Evolutionary conservation across 164 flowering plant genomes (phyloP).

Genomic region (Litsea cubeba): DNA sequence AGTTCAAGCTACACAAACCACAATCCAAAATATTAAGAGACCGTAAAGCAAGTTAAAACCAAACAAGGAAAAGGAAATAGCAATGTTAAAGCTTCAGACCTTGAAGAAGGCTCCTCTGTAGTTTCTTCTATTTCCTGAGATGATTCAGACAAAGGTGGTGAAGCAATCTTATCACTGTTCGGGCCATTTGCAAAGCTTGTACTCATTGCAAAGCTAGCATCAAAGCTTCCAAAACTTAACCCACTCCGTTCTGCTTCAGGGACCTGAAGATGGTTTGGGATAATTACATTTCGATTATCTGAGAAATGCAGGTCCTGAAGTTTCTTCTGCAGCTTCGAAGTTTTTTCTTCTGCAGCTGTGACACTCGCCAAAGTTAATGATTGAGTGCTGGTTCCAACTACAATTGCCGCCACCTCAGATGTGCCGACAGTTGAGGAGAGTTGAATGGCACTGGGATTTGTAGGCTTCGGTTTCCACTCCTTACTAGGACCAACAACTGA

Average conservation of each 20-base stretch:
- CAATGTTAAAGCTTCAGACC: slow-evolving; percentile 28
- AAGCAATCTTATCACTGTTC: slow-evolving; percentile 45
- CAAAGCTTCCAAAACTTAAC: slow-evolving; percentile 90
- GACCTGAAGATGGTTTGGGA: slow-evolving; percentile 83
- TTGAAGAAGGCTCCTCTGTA: slow-evolving; percentile 43
- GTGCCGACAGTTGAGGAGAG: slow-evolving; percentile 15
- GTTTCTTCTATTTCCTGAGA: slow-evolving; percentile 54
- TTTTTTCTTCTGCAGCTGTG: slow-evolving; percentile 34
- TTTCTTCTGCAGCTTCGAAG: slow-evolving; percentile 47
- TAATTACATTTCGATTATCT: slow-evolving; percentile 61
- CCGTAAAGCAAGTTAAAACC: background rate
- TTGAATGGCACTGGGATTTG: slow-evolving; percentile 31
- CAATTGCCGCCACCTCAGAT: slow-evolving; percentile 28
- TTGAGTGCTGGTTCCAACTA: slow-evolving; percentile 31
- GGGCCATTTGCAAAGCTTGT: slow-evolving; percentile 27
- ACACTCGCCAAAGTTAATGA: slow-evolving; percentile 22
- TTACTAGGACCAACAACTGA: slow-evolving; percentile 48
- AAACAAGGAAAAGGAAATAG: background rate
- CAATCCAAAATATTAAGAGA: background rate
- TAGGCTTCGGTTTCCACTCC: slow-evolving; percentile 89
- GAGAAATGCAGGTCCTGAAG: slow-evolving; percentile 51
- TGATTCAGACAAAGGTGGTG: slow-evolving; percentile 48
- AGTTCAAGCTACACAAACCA: slow-evolving; percentile 15
- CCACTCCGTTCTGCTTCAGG: slow-evolving; percentile 75
- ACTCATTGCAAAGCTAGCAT: slow-evolving; percentile 48